Percentiles rank a stretch among this genome's conserved stretches.
phyloP scores from a whole-genome alignment of 257 asterid species.

The Paulownia fortunei region DNA sequence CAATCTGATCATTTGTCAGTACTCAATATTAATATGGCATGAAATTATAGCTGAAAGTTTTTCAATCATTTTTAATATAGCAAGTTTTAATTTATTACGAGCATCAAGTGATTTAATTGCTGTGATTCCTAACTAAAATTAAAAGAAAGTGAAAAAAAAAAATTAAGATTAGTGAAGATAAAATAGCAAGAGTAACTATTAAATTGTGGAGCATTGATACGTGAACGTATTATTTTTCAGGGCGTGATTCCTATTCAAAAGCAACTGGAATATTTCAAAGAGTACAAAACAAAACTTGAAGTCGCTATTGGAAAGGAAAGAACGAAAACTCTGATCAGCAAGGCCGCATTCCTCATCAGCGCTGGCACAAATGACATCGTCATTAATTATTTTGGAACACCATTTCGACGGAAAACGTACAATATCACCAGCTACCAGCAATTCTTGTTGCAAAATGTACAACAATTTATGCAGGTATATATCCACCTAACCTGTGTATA shows the following conservation, averaged over 20 bases:
- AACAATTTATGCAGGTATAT: slow-evolving; percentile 47
- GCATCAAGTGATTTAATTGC: no score
- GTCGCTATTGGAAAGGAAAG: slow-evolving; percentile 43
- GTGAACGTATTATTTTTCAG: no score
- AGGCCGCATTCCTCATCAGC: slow-evolving; percentile 51
- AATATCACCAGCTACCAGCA: slow-evolving; percentile 40
- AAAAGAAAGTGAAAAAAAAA: no score
- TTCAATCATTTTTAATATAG: no score
- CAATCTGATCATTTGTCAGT: no score
- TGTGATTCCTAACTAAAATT: no score
- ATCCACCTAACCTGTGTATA: not conserved
- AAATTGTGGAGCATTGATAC: not conserved
- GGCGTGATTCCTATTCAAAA: slow-evolving; percentile 44
- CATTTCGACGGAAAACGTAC: slow-evolving; percentile 36
- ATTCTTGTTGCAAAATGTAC: slow-evolving; percentile 37
- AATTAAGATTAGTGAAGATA: no score
- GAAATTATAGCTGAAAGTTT: no score
- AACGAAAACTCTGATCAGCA: slow-evolving; percentile 37
- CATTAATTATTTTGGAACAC: slow-evolving; percentile 41
- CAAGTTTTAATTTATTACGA: no score
- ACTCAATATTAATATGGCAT: no score
- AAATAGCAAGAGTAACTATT: no score
- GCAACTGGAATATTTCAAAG: slow-evolving; percentile 56
- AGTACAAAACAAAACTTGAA: slow-evolving; percentile 48
- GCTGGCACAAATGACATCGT: slow-evolving; percentile 65